phyloP scores from a whole-genome alignment of 176 grass and related monocot species.

The Triticum timopheevii region DNA sequence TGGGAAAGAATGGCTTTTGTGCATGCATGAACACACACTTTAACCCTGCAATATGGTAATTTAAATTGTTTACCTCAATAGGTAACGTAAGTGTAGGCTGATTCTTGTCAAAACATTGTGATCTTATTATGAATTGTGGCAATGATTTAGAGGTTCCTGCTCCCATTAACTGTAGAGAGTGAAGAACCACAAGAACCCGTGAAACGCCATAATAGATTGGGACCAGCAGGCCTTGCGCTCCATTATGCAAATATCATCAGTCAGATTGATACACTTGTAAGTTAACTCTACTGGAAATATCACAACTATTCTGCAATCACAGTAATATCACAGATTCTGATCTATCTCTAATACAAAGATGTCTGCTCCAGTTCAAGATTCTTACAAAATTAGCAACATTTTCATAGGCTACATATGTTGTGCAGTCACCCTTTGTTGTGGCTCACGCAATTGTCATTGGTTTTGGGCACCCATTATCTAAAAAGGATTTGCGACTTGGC shows the following conservation, averaged over 20 bases:
- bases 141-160: constrained; percentile 30
- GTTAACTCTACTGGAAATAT: constrained; percentile 37
- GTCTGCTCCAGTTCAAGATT: constrained; percentile 13
- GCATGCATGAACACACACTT: constrained; percentile 18
- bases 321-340: constrained; percentile 3
- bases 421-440: background rate
- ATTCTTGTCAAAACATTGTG: constrained; percentile 6
- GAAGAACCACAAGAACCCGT: constrained; percentile 51
- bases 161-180: constrained; percentile 52
- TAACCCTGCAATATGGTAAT: background rate
- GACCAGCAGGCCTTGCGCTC: constrained; percentile 89
- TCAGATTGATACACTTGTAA: constrained; percentile 96
- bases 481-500: constrained; percentile 28
- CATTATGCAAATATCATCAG: constrained; percentile 97
- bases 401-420: background rate
- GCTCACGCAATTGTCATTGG: background rate
- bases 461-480: background rate
- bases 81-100: background rate
- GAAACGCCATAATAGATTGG: constrained; percentile 64
- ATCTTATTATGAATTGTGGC: constrained; percentile 14
- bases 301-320: constrained; percentile 23
- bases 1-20: background rate
- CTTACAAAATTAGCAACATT: constrained; percentile 10
- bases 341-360: constrained; percentile 9
- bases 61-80: constrained; percentile 8